These are phyloP conservation scores for Thelonectria rubi DNA, from an alignment of 2,329 filamentous ascomycete genomes.

Conservation along the genomic window DNA sequence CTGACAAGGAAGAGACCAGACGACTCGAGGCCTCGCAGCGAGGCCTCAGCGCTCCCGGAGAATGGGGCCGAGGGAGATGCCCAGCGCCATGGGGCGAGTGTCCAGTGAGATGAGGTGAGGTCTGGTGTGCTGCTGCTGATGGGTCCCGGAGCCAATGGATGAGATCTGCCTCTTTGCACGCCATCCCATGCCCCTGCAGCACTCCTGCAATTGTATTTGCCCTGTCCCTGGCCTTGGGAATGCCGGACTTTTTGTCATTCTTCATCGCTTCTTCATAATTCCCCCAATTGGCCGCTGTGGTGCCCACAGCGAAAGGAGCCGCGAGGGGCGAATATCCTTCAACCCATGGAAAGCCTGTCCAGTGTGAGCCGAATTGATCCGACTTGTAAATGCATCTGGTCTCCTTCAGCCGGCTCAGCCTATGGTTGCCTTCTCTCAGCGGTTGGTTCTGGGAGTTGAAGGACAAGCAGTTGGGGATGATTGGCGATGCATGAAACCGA, in stretches of 20 bases:
- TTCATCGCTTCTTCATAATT: slow-evolving; percentile 20
- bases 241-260: slow-evolving; percentile 12
- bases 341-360: not conserved
- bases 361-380: not conserved
- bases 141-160: slow-evolving; percentile 17
- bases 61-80: slow-evolving; percentile 20
- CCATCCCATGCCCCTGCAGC: slow-evolving; percentile 22
- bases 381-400: not conserved
- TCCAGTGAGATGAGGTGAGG: slow-evolving; percentile 29
- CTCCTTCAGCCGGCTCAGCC: no score
- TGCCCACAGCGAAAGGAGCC: slow-evolving; percentile 1
- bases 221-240: slow-evolving; percentile 17
- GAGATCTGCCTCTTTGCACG: slow-evolving; percentile 26
- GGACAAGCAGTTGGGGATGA: slow-evolving; percentile 20
- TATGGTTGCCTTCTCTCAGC: no score
- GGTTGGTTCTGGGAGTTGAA: not conserved
- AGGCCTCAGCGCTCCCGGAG: slow-evolving; percentile 15
- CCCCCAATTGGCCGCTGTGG: slow-evolving; percentile 16
- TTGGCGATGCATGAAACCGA: slow-evolving; percentile 30
- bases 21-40: slow-evolving; percentile 12
- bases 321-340: slow-evolving; percentile 4
- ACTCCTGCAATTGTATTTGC: slow-evolving; percentile 27
- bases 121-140: slow-evolving; percentile 25
- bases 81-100: slow-evolving; percentile 23
- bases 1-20: slow-evolving; percentile 11